phyloP scores from a whole-genome alignment of 2,329 filamentous ascomycete genomes.

The Talaromyces sp. region DNA sequence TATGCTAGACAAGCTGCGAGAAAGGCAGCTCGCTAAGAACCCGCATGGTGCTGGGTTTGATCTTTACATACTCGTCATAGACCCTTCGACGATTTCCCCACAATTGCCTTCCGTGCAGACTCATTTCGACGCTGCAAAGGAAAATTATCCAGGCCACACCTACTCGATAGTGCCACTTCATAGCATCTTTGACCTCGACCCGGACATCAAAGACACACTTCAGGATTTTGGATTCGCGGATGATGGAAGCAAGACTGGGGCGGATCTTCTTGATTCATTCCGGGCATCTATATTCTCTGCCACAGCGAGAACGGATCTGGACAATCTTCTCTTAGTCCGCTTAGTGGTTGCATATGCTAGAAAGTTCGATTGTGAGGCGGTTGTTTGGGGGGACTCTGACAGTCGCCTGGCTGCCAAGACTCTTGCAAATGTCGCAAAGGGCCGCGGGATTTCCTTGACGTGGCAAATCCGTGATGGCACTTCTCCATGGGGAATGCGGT shows the following conservation, averaged over 20 bases:
- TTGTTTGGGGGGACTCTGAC: conserved; percentile 81
- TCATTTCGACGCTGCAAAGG: conserved; percentile 44
- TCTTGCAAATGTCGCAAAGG: conserved; percentile 83
- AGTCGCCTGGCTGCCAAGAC: conserved; percentile 82
- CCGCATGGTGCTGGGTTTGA: conserved; percentile 60
- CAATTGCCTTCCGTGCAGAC: conserved; percentile 18
- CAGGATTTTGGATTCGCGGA: conserved; percentile 24
- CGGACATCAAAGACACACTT: conserved; percentile 27
- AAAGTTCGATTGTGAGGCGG: conserved; percentile 55
- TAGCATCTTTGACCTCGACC: conserved; percentile 47
- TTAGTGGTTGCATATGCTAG: conserved; percentile 63
- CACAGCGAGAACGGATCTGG: conserved; percentile 69
- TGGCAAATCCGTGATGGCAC: conserved; percentile 75
- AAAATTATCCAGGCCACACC: conserved; percentile 59
- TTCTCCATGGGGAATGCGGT: conserved; percentile 50
- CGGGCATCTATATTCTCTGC: conserved; percentile 62
- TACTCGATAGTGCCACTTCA: conserved; percentile 62
- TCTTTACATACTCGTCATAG: conserved; percentile 44
- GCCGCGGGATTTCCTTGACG: conserved; percentile 75
- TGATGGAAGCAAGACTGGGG: conserved; percentile 24
- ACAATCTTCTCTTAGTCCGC: conserved; percentile 63
- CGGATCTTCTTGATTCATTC: conserved; percentile 48
- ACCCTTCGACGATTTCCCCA: conserved; percentile 28
- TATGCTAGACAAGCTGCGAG: conserved; percentile 64
- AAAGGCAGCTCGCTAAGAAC: conserved; percentile 58